Conservation (phyloP, 371 early-diverging fungal genomes). For the Mortierella polycephala region DNA sequence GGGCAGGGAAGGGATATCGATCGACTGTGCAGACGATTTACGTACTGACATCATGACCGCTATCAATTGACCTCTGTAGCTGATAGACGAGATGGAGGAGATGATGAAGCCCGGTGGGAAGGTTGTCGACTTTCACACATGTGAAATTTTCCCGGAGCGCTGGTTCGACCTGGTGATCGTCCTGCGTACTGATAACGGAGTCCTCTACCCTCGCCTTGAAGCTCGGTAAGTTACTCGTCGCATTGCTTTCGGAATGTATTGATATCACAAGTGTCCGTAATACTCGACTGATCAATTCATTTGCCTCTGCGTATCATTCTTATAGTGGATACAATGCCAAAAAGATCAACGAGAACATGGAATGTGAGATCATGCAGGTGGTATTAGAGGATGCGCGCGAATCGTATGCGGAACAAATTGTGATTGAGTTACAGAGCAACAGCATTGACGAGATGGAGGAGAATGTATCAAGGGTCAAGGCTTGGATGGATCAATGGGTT, state of each 20-base stretch:
- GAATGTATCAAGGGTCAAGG: conserved; percentile 80
- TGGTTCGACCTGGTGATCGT: too few relatives aligned
- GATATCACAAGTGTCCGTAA: too few relatives aligned
- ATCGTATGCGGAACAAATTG: conserved; percentile 82
- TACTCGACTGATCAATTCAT: background rate
- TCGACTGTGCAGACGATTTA: too few relatives aligned
- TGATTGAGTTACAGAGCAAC: conserved; percentile 85
- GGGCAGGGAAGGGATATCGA: too few relatives aligned
- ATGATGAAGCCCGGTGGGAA: conserved; percentile 82
- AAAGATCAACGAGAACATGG: conserved; percentile 97
- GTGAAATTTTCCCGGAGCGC: too few relatives aligned
- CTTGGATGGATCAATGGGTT: conserved; percentile 70
- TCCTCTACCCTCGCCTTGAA: conserved; percentile 86
- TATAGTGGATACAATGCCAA: conserved; percentile 84
- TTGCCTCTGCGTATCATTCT: background rate
- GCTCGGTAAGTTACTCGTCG: conserved; percentile 66
- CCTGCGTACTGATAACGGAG: too few relatives aligned
- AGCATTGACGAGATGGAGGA: conserved; percentile 90
- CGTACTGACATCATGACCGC: too few relatives aligned
- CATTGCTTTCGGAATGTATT: too few relatives aligned
- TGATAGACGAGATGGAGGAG: conserved; percentile 90
- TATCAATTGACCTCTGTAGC: conserved; percentile 30
- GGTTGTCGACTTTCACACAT: conserved; percentile 74
- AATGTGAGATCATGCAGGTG: conserved; percentile 99
- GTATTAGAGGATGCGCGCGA: conserved; percentile 93